A percentile compares a stretch with the other conserved stretches of the same genome.
These are phyloP conservation scores for Kockiozyma suomiensis DNA, from an alignment of 805 yeast species.

Conservation along the genomic window DNA sequence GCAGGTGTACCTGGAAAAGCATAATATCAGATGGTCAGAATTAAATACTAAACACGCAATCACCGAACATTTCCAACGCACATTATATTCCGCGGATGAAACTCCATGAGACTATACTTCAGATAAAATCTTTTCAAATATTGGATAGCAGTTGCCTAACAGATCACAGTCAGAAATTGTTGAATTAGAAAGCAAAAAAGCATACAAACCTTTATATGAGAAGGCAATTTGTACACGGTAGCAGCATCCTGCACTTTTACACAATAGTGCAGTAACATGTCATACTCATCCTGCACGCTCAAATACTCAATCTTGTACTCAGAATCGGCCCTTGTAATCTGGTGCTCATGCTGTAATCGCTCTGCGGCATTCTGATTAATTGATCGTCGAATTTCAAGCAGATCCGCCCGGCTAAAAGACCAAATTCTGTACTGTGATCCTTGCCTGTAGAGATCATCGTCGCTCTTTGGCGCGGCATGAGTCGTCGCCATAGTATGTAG, in stretches of 20 bases:
- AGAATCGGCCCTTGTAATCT: slow-evolving; percentile 35
- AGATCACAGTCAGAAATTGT: not conserved
- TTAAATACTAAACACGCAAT: not conserved
- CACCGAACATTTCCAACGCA: slow-evolving; percentile 37
- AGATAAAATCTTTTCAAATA: slow-evolving; percentile 82
- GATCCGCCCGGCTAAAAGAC: slow-evolving; percentile 71
- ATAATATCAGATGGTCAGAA: not conserved
- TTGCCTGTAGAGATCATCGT: slow-evolving; percentile 85
- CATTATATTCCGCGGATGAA: slow-evolving; percentile 81
- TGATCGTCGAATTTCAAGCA: slow-evolving; percentile 52
- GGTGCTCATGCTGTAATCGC: slow-evolving; percentile 38
- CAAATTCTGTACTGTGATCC: slow-evolving; percentile 83
- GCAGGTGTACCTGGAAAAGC: slow-evolving; percentile 55
- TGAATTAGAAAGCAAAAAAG: not conserved
- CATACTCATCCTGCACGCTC: slow-evolving; percentile 67
- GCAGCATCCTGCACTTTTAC: slow-evolving; percentile 72
- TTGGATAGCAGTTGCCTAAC: slow-evolving; percentile 74
- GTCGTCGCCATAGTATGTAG: not conserved
- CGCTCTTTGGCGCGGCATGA: slow-evolving; percentile 36
- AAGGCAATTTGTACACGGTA: slow-evolving; percentile 74
- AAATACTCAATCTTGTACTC: slow-evolving; percentile 51
- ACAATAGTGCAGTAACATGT: slow-evolving; percentile 69
- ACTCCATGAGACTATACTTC: slow-evolving; percentile 78
- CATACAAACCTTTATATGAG: slow-evolving; percentile 64
- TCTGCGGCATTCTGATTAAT: slow-evolving; percentile 61